Evolutionary conservation across 768 basidiomycete genomes (phyloP).

Genomic region (Mycena olivaceomarginata): DNA sequence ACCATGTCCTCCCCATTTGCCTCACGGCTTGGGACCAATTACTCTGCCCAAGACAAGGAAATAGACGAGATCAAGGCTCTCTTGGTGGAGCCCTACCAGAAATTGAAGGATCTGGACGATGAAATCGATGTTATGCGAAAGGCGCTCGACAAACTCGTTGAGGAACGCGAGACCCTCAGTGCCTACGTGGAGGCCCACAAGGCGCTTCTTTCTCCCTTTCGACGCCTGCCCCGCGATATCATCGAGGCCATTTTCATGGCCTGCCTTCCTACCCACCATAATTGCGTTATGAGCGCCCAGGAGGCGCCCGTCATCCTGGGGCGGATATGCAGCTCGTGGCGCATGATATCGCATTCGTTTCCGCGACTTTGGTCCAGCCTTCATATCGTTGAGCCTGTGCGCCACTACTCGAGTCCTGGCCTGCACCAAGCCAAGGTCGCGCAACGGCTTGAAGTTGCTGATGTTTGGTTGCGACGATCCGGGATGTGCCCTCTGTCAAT

Average conservation of each 20-base stretch:
- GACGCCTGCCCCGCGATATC: conserved; percentile 29
- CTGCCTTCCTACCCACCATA: conserved; percentile 38
- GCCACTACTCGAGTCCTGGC: neutral
- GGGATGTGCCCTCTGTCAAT: conserved; percentile 13
- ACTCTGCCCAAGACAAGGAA: conserved; percentile 26
- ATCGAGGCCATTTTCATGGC: conserved; percentile 34
- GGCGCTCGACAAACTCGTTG: neutral
- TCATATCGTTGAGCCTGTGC: conserved; percentile 31
- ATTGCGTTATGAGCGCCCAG: conserved; percentile 42
- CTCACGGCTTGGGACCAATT: conserved; percentile 24
- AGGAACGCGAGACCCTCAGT: neutral
- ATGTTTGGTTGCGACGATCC: conserved; percentile 17
- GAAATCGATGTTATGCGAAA: conserved; percentile 2
- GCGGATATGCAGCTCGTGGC: conserved; percentile 55
- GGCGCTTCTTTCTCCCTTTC: conserved; percentile 7
- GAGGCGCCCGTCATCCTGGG: conserved; percentile 52
- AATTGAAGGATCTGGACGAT: conserved; percentile 6
- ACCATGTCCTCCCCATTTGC: conserved; percentile 16
- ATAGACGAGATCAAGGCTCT: conserved; percentile 2
- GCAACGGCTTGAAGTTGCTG: conserved; percentile 13
- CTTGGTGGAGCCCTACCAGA: neutral
- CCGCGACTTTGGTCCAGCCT: conserved; percentile 51
- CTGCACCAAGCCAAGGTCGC: neutral
- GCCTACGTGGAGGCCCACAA: conserved; percentile 16
- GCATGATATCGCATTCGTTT: conserved; percentile 46